Percentiles rank a stretch among this genome's conserved stretches.
phyloP scores from a whole-genome alignment of 2,329 filamentous ascomycete species.

The Trichophyton mentagrophytes region DNA sequence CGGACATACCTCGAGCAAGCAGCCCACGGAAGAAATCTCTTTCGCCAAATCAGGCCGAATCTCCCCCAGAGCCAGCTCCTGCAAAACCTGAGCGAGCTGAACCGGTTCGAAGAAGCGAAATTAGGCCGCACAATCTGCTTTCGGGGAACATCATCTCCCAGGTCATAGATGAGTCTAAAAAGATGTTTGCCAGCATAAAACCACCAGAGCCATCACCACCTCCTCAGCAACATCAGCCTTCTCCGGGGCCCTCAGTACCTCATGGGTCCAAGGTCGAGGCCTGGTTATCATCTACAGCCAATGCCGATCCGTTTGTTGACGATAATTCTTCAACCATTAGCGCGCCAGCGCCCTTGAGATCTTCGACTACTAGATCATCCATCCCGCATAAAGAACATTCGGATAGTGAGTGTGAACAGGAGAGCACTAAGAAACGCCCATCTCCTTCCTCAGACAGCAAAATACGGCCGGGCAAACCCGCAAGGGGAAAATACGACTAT shows the following conservation, averaged over 20 bases:
- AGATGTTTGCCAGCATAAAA: conserved; percentile 33
- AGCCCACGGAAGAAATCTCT: neutral
- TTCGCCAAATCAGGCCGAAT: neutral
- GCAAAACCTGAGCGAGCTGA: neutral
- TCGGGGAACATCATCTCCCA: conserved; percentile 31
- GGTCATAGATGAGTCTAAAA: conserved; percentile 33
- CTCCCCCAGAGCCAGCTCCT: neutral
- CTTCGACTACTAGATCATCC: neutral
- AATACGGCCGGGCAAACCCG: neutral
- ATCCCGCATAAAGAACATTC: neutral
- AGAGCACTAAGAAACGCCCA: neutral
- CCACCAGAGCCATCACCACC: conserved; percentile 15
- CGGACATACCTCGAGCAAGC: neutral
- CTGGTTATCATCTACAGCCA: conserved; percentile 46
- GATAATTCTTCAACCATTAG: conserved; percentile 17
- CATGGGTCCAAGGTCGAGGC: conserved; percentile 46
- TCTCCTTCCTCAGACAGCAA: neutral
- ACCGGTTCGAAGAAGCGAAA: neutral
- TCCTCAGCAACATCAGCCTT: conserved; percentile 24
- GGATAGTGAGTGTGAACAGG: neutral
- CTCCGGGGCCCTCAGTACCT: conserved; percentile 17
- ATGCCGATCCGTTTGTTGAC: conserved; percentile 45
- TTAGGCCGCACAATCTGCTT: neutral
- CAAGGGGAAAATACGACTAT: neutral
- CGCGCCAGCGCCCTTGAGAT: conserved; percentile 9